Conservation (phyloP, 495 filamentous ascomycete genomes). For the Aspergillus nanangensis region DNA sequence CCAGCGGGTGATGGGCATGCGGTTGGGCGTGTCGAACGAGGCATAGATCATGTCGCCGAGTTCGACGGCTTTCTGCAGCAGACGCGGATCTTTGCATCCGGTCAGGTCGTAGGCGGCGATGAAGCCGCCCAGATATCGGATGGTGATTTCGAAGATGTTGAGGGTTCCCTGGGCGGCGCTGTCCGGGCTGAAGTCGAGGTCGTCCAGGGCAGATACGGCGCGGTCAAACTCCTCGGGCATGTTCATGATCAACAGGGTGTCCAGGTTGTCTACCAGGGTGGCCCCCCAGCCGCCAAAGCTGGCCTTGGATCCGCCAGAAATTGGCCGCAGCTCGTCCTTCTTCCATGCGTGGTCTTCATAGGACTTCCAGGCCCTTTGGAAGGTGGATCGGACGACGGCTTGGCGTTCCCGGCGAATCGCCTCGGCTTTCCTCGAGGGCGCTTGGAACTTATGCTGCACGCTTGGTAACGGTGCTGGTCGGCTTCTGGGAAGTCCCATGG, state of each 20-base stretch:
- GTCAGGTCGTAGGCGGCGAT: slow-evolving; percentile 48
- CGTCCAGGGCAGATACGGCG: slow-evolving; percentile 57
- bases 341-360: slow-evolving; percentile 65
- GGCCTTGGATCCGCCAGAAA: slow-evolving; percentile 51
- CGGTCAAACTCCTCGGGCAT: slow-evolving; percentile 74
- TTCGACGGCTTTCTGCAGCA: slow-evolving; percentile 29
- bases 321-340: slow-evolving; percentile 62
- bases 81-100: slow-evolving; percentile 22
- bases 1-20: slow-evolving; percentile 35
- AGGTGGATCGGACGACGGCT: slow-evolving; percentile 51
- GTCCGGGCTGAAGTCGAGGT: slow-evolving; percentile 67
- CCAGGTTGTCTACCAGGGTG: slow-evolving; percentile 77
- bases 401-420: slow-evolving; percentile 11
- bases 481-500: neutral
- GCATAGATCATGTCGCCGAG: slow-evolving; percentile 34
- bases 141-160: slow-evolving; percentile 47
- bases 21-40: slow-evolving; percentile 35
- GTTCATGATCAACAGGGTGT: slow-evolving; percentile 88
- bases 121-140: slow-evolving; percentile 48
- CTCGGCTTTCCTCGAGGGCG: slow-evolving; percentile 1
- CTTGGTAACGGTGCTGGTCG: neutral
- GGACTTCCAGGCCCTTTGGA: slow-evolving; percentile 58
- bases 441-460: slow-evolving; percentile 1
- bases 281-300: slow-evolving; percentile 81
- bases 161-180: slow-evolving; percentile 19